Percentiles rank a stretch among this genome's conserved stretches.
These are phyloP conservation scores for Trichosporon ovoides DNA, from an alignment of 1,284 basidiomycete genomes.

Conservation along the genomic window DNA sequence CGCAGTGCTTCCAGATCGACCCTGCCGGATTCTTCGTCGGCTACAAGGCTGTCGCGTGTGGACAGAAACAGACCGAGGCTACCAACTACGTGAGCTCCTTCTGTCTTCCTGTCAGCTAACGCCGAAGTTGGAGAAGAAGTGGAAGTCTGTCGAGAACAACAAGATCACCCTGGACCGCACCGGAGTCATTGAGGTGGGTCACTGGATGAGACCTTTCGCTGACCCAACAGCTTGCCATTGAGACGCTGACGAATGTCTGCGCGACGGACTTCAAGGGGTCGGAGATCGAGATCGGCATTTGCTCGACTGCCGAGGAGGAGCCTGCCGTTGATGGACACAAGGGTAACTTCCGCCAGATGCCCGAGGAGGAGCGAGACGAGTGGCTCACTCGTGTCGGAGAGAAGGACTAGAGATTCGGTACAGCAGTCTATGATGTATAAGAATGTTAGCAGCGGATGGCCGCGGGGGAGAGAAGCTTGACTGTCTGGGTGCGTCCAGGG, in stretches of 20 bases:
- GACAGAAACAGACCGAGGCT: conserved; percentile 97
- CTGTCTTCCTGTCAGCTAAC: conserved; percentile 6
- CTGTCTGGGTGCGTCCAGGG: neutral
- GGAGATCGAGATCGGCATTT: conserved; percentile 55
- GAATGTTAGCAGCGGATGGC: neutral
- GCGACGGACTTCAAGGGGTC: conserved; percentile 84
- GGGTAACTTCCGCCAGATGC: conserved; percentile 78
- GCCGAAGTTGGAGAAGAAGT: conserved; percentile 81
- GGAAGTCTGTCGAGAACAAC: conserved; percentile 82
- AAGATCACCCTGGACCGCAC: conserved; percentile 64
- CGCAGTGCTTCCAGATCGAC: conserved; percentile 96
- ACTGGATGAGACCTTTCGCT: neutral
- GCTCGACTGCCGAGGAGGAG: conserved; percentile 42
- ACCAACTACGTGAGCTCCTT: conserved; percentile 69
- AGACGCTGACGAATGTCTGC: conserved; percentile 85
- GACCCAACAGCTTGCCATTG: conserved; percentile 75
- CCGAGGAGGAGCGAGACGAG: conserved; percentile 73
- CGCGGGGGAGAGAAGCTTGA: no score
- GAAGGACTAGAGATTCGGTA: conserved; percentile 61
- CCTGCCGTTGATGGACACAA: conserved; percentile 47
- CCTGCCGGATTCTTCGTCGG: conserved; percentile 98
- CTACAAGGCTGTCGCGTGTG: conserved; percentile 92
- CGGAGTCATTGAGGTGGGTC: conserved; percentile 73
- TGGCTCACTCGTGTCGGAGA: conserved; percentile 86
- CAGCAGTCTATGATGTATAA: conserved; percentile 13